These are phyloP conservation scores for Phragmites australis DNA, from an alignment of 176 grass and related monocot genomes.

Conservation along the genomic window DNA sequence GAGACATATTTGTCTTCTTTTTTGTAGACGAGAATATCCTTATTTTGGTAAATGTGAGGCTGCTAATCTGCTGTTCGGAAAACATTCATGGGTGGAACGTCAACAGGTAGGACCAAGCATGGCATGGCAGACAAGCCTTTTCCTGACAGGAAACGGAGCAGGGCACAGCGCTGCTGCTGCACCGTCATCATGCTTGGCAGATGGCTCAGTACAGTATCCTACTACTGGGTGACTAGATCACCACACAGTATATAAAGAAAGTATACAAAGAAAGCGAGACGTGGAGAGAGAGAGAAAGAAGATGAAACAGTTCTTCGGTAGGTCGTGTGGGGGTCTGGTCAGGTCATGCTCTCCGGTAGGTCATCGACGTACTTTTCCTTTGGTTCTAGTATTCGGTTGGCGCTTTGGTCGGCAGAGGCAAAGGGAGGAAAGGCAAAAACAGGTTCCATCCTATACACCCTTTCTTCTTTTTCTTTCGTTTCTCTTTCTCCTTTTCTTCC, in stretches of 20 bases:
- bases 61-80: no score
- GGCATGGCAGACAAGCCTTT: not conserved
- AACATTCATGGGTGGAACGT: not conserved
- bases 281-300: no score
- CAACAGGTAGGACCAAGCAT: not conserved
- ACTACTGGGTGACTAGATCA: no score
- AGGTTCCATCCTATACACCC: not conserved
- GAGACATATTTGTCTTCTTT: no score
- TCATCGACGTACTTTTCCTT: not conserved
- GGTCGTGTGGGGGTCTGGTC: no score
- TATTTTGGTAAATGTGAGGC: no score
- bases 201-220: no score
- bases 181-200: not conserved
- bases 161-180: not conserved
- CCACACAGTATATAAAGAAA: no score
- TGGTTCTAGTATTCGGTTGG: not conserved
- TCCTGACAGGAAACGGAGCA: not conserved
- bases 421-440: not conserved
- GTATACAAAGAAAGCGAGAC: no score
- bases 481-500: not conserved
- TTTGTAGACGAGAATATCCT: no score
- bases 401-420: not conserved
- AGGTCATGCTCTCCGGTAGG: no score
- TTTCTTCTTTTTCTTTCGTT: not conserved
- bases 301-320: no score